Evolutionary conservation across 768 basidiomycete genomes (phyloP).

Genomic region (Pleurotus eryngii): DNA sequence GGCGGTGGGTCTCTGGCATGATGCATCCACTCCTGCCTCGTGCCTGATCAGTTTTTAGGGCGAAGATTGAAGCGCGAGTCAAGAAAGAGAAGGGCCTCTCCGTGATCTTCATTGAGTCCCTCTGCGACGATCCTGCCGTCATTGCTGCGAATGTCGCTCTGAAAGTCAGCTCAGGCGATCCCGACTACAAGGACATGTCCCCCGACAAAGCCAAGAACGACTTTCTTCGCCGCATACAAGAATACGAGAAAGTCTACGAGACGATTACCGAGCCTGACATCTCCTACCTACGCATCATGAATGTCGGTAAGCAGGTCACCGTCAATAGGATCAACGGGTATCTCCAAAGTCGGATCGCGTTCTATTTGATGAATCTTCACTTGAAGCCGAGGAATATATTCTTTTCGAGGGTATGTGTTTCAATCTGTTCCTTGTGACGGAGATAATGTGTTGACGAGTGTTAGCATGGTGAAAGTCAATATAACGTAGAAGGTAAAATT

Average conservation of each 20-base stretch:
- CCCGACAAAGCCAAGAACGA: slow-evolving; percentile 84
- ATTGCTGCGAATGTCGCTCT: slow-evolving; percentile 96
- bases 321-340: slow-evolving; percentile 90
- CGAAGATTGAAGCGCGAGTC: slow-evolving; percentile 81
- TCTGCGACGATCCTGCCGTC: slow-evolving; percentile 90
- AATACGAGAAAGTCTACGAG: slow-evolving; percentile 95
- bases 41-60: slow-evolving; percentile 38
- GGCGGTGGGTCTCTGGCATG: slow-evolving; percentile 48
- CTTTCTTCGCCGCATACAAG: slow-evolving; percentile 86
- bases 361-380: slow-evolving; percentile 98
- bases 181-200: slow-evolving; percentile 91
- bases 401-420: slow-evolving; percentile 75
- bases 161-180: slow-evolving; percentile 95
- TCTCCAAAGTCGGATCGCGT: slow-evolving; percentile 93
- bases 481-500: slow-evolving; percentile 94
- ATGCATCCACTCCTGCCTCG: background rate
- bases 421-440: background rate
- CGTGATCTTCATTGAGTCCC: slow-evolving; percentile 91
- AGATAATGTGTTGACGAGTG: slow-evolving; percentile 8
- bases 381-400: slow-evolving; percentile 96
- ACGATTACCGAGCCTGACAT: slow-evolving; percentile 89
- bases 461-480: slow-evolving; percentile 97
- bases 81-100: slow-evolving; percentile 82
- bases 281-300: slow-evolving; percentile 87
- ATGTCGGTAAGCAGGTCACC: slow-evolving; percentile 89